Percentiles rank a stretch among this genome's conserved stretches.
These are phyloP conservation scores for Rhodamnia rubescens DNA, from an alignment of 345 rosid genomes.

Conservation along the genomic window DNA sequence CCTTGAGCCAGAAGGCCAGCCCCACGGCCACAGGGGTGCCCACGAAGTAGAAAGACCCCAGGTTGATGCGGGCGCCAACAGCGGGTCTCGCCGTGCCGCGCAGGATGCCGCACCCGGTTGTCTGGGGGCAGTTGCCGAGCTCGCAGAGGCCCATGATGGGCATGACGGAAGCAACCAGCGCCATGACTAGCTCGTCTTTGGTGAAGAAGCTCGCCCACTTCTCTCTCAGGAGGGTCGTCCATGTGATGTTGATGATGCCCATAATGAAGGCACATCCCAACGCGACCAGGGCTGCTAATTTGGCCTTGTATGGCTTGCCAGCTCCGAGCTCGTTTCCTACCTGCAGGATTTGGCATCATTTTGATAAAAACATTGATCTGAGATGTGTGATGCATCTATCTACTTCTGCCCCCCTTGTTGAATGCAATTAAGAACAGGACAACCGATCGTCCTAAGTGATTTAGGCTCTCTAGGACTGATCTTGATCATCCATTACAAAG, in stretches of 20 bases:
- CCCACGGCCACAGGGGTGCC: constrained; percentile 94
- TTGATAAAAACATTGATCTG: background rate
- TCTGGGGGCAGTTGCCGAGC: constrained; percentile 93
- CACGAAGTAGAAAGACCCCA: constrained; percentile 82
- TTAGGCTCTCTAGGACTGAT: background rate
- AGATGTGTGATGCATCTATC: background rate
- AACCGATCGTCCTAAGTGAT: background rate
- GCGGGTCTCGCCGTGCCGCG: constrained; percentile 88
- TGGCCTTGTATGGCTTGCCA: constrained; percentile 79
- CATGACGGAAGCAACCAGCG: constrained; percentile 70
- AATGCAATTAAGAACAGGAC: background rate
- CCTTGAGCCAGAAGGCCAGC: constrained; percentile 57
- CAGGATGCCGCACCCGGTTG: constrained; percentile 89
- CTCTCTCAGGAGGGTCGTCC: constrained; percentile 63
- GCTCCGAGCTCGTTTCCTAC: constrained; percentile 99
- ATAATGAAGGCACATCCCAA: constrained; percentile 69
- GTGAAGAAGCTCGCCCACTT: constrained; percentile 84
- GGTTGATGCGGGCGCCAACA: constrained; percentile 67
- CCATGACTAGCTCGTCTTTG: constrained; percentile 36
- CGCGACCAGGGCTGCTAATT: constrained; percentile 73
- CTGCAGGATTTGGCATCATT: constrained; percentile 17
- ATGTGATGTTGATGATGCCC: constrained; percentile 60
- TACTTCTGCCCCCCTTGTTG: background rate
- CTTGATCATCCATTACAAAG: background rate
- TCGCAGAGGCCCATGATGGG: constrained; percentile 89